Percentiles rank a stretch among this genome's conserved stretches.
Evolutionary conservation across 352 stramenopile genomes (phyloP).

Genomic region (Phytophthora pini): DNA sequence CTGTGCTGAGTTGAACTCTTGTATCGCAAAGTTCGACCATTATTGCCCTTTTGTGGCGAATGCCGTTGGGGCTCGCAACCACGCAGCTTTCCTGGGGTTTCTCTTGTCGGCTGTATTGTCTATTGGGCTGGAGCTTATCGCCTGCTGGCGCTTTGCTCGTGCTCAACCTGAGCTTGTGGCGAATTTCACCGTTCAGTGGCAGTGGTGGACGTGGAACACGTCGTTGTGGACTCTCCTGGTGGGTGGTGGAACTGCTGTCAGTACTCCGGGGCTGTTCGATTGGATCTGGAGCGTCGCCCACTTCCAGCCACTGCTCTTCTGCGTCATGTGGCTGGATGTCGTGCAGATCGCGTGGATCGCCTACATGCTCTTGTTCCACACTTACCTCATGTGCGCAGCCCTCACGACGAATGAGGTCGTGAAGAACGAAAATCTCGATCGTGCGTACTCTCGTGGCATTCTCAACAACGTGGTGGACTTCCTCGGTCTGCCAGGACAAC

Average conservation of each 20-base stretch:
- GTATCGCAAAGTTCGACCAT: slow-evolving; percentile 86
- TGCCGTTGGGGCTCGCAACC: slow-evolving; percentile 95
- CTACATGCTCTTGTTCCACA: slow-evolving; percentile 75
- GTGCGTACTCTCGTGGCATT: slow-evolving; percentile 65
- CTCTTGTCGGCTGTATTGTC: slow-evolving; percentile 73
- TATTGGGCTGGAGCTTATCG: slow-evolving; percentile 58
- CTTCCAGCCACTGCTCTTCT: slow-evolving; percentile 65
- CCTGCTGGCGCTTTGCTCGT: slow-evolving; percentile 50
- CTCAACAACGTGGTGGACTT: slow-evolving; percentile 71
- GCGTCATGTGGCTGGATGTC: slow-evolving; percentile 53
- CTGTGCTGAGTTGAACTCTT: slow-evolving; percentile 78
- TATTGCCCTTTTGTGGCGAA: slow-evolving; percentile 91
- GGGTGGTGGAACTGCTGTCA: neutral
- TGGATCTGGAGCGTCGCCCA: slow-evolving; percentile 66
- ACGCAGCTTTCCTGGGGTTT: slow-evolving; percentile 95
- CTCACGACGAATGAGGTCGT: slow-evolving; percentile 87
- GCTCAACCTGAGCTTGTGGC: slow-evolving; percentile 39
- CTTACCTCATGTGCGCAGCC: slow-evolving; percentile 62
- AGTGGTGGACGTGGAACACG: slow-evolving; percentile 38
- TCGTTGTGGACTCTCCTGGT: slow-evolving; percentile 25
- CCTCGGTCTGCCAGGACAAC: slow-evolving; percentile 44
- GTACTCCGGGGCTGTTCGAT: slow-evolving; percentile 26
- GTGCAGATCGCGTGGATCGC: slow-evolving; percentile 78
- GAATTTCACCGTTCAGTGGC: slow-evolving; percentile 41
- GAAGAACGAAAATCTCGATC: slow-evolving; percentile 62